Percentiles rank a stretch among this genome's conserved stretches.
Evolutionary conservation across 2,329 filamentous ascomycete genomes (phyloP).

Genomic region (Phaeoacremonium minimum): DNA sequence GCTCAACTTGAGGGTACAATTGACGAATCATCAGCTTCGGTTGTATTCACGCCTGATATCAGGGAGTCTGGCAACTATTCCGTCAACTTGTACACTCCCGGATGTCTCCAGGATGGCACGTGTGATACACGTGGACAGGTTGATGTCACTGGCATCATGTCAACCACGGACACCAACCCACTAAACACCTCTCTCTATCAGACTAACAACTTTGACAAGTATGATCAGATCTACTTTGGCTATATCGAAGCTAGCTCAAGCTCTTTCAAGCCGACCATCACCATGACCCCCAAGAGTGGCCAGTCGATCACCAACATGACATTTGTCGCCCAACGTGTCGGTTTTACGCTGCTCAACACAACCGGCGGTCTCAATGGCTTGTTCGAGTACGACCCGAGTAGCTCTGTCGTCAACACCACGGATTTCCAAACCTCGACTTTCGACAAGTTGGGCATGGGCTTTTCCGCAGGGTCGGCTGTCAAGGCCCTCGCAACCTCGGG

Average conservation of each 20-base stretch:
- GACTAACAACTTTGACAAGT: slow-evolving; percentile 95
- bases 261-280: slow-evolving; percentile 77
- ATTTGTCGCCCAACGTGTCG: slow-evolving; percentile 84
- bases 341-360: slow-evolving; percentile 69
- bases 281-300: slow-evolving; percentile 63
- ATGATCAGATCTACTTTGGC: slow-evolving; percentile 86
- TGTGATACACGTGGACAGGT: slow-evolving; percentile 76
- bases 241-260: slow-evolving; percentile 70
- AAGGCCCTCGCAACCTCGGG: slow-evolving; percentile 62
- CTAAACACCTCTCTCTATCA: slow-evolving; percentile 69
- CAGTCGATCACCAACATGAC: slow-evolving; percentile 61
- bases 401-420: slow-evolving; percentile 50
- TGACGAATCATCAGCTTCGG: slow-evolving; percentile 55
- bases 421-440: slow-evolving; percentile 70
- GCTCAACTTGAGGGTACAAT: slow-evolving; percentile 55
- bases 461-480: slow-evolving; percentile 65
- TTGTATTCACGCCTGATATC: slow-evolving; percentile 81
- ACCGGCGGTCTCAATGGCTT: slow-evolving; percentile 83
- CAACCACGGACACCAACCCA: slow-evolving; percentile 35
- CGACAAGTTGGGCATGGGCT: slow-evolving; percentile 68
- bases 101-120: slow-evolving; percentile 74
- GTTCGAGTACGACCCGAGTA: slow-evolving; percentile 77
- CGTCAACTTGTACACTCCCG: slow-evolving; percentile 87
- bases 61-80: slow-evolving; percentile 88
- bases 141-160: slow-evolving; percentile 72